Evolutionary conservation across 202 grass and related monocot species (phyloP), one percentile per base, ranked within the genome.

Genomic region (Panicum virgatum): DNA sequence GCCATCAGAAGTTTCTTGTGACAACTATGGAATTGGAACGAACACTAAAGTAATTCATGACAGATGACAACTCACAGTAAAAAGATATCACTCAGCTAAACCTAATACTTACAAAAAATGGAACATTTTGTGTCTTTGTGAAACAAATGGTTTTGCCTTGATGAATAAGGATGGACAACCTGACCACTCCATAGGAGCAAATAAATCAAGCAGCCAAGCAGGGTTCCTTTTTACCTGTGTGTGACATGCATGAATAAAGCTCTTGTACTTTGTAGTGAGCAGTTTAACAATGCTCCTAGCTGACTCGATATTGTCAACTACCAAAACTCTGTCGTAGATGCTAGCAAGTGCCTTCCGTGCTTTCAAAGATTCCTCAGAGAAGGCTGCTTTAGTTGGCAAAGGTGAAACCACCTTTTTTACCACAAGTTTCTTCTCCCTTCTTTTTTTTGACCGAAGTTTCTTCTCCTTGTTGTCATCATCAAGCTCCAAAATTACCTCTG

Each of bases 171-270:
- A 77, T 30, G 20, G 37, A 86, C 16, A 66, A 4, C 58, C 72
- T 57, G 60, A 74, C 52, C 61, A 67, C 62, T 69, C 60, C 23
- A 57, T 69, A 66, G 32, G 44, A 22, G 16, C 13, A 78, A 81
- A 85, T 62, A 78, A 62, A 34, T 36, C 40, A 75, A 69, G 61
- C 42, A 82, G 52, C 15, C 48, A 51, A 48, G 46, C 46, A 48
- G 15, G 50, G 22, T 45, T 83, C 75, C 62, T n/a, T 64, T 64
- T 63, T 87, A 78, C 94, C 94, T 94, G 88, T 27, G 90, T 94
- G 75, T 92, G 81, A 46, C 94, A 97, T 85, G 91, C 92, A 89
- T 97, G 92, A 84, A 94, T 76, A 66, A 91, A 91, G 75, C 66
- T 68, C 48, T 75, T 91, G 84, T 97, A 97, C 30, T 92, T 82